Base-by-base conservation (phyloP, 257 asterid species). In the Nicotiana sylvestris region DNA sequence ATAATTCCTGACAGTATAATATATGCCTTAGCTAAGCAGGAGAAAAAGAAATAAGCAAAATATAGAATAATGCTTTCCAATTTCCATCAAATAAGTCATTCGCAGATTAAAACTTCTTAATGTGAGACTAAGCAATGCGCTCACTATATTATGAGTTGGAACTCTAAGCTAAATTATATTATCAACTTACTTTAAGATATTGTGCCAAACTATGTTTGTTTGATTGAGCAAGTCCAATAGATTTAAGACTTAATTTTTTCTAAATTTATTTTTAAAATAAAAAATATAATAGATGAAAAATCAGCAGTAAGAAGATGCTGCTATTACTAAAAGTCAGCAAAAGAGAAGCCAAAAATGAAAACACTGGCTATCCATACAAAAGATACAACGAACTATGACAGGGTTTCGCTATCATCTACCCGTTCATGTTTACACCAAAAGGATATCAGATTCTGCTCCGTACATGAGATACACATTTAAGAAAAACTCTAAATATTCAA, bases 1-100 rank as follows among this genome's bases (percentile, higher is more conserved):
- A 89, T 88, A 91, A 85, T 83, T 93, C 98, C 99, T 96, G 95
- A 29, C 62, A 74, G 35, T 27, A 49, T 13, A 46, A 72, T 25
- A 72, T 25, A 25, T 39, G 33, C 57, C 46, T 39, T 39, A 70
- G 35, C 49, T 8, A 39, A 70, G 12, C 29, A 18, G 33, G 60
- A 17, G 27, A 25, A 25, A 72, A 12, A 70, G 30, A 70, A 16
- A 21, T 12, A 70, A 39, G 37, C 60, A 43, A 43, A 21, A 12
- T 43, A 72, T 46, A 72, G 60, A 21, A 72, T 57, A 72, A 25
- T 21, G 60, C 21, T 46, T 72, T 72, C 57, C 46, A 27, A 18
- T 39, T 35, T 35, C 51, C 12, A 43, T 39, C 58, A 43, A 21
- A 43, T 25, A 72, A 72, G 60, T 21, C 18, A 33, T 21, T 43